Conservation (phyloP, 352 stramenopile species). For the Lagenidium sp. region DNA sequence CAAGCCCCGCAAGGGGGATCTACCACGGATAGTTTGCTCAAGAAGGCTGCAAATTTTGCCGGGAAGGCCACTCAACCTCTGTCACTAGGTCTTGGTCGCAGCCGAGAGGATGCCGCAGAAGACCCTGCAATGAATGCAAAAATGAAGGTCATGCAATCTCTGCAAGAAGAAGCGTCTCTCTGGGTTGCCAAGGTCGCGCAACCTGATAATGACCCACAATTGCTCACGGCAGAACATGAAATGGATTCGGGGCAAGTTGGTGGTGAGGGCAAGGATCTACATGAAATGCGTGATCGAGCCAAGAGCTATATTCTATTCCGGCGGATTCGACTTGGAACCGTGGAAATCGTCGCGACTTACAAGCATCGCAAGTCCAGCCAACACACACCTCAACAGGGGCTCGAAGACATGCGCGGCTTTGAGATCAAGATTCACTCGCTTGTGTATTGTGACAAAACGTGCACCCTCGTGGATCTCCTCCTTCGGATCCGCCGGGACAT, state of each 20-base stretch:
- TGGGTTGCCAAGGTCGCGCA: conserved; percentile 25
- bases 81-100: conserved; percentile 22
- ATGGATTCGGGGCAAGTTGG: not conserved
- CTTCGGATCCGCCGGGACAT: conserved; percentile 73
- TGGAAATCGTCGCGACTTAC: conserved; percentile 76
- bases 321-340: conserved; percentile 61
- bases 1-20: conserved; percentile 15
- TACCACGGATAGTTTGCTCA: conserved; percentile 30
- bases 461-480: conserved; percentile 58
- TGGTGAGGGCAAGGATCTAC: conserved; percentile 14
- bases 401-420: conserved; percentile 83
- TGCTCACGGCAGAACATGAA: not conserved
- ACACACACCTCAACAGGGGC: conserved; percentile 22
- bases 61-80: conserved; percentile 54
- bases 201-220: conserved; percentile 2
- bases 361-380: conserved; percentile 54
- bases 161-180: conserved; percentile 32
- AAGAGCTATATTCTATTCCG: conserved; percentile 71
- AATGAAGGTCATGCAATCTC: conserved; percentile 13
- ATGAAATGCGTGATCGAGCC: conserved; percentile 29
- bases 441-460: conserved; percentile 84
- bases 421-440: conserved; percentile 80
- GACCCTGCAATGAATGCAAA: not conserved
- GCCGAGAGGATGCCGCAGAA: conserved; percentile 8
- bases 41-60: conserved; percentile 49